Conservation (phyloP, 192 early-diverging fungal species). For the Coemansia sp. region DNA sequence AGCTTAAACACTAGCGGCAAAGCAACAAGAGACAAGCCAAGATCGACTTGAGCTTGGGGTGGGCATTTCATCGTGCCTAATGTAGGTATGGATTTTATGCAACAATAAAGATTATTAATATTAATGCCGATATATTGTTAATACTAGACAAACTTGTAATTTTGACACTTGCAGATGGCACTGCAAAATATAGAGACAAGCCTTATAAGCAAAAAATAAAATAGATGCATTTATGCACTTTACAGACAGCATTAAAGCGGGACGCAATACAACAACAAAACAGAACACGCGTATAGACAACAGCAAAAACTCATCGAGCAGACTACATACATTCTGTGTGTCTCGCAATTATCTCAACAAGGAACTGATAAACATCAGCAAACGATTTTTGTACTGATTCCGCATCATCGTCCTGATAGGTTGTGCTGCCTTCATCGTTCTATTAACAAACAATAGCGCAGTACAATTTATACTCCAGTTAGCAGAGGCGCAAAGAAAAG, state of each 20-base stretch:
- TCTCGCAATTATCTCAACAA: constrained; percentile 45
- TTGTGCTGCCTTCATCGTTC: constrained; percentile 11
- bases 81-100: no score
- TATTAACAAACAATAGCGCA: constrained; percentile 9
- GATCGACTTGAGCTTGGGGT: neutral
- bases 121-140: no score
- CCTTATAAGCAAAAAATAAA: no score
- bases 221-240: no score
- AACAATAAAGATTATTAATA: no score
- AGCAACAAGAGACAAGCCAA: constrained; percentile 8
- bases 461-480: neutral
- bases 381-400: constrained; percentile 33
- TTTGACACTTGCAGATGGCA: no score
- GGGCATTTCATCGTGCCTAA: no score
- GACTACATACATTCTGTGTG: constrained; percentile 51
- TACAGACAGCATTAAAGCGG: neutral
- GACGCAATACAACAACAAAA: constrained; percentile 1
- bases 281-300: neutral
- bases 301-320: neutral
- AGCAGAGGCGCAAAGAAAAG: neutral
- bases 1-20: neutral
- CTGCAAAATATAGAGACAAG: no score
- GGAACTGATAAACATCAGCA: constrained; percentile 41
- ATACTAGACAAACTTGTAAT: no score
- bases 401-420: neutral